Percentiles rank a stretch among this genome's conserved stretches.
phyloP scores from a whole-genome alignment of 768 basidiomycete species.

The Filobasidium wieringae region DNA sequence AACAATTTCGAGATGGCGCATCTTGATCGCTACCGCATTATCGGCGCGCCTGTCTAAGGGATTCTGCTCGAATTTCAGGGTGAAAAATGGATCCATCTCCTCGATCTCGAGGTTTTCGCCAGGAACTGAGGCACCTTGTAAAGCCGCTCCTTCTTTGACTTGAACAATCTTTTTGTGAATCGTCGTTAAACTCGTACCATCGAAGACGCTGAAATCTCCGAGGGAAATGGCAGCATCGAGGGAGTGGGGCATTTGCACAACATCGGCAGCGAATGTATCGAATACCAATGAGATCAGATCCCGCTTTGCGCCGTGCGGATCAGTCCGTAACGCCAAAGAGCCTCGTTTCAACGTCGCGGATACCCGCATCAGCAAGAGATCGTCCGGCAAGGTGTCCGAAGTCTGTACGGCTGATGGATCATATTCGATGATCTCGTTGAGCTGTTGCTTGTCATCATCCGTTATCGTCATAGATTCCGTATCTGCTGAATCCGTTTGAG shows the following conservation, averaged over 20 bases:
- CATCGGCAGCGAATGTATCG: constrained; percentile 69
- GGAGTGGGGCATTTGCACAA: constrained; percentile 73
- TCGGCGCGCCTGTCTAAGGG: constrained; percentile 87
- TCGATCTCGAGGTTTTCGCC: constrained; percentile 11
- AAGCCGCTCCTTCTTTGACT: constrained; percentile 48
- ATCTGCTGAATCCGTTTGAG: constrained; percentile 42
- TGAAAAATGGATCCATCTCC: constrained; percentile 54
- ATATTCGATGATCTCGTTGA: constrained; percentile 82
- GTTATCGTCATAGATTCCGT: constrained; percentile 49
- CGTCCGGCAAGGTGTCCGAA: constrained; percentile 58
- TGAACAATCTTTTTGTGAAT: constrained; percentile 83
- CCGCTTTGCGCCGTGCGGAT: constrained; percentile 50
- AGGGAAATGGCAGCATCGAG: constrained; percentile 75
- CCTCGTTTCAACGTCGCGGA: constrained; percentile 72
- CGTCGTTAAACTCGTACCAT: constrained; percentile 71
- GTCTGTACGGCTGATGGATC: constrained; percentile 67
- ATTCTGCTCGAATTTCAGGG: constrained; percentile 78
- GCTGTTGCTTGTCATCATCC: constrained; percentile 75
- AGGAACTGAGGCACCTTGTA: neutral
- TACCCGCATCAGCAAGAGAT: constrained; percentile 67
- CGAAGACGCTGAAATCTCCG: constrained; percentile 74
- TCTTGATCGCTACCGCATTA: constrained; percentile 70
- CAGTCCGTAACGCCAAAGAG: constrained; percentile 66
- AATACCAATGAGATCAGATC: constrained; percentile 82
- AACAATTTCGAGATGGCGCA: constrained; percentile 93